These are phyloP conservation scores for Cladosporium sp. DNA, from an alignment of 2,329 filamentous ascomycete species.

Conservation along the genomic window DNA sequence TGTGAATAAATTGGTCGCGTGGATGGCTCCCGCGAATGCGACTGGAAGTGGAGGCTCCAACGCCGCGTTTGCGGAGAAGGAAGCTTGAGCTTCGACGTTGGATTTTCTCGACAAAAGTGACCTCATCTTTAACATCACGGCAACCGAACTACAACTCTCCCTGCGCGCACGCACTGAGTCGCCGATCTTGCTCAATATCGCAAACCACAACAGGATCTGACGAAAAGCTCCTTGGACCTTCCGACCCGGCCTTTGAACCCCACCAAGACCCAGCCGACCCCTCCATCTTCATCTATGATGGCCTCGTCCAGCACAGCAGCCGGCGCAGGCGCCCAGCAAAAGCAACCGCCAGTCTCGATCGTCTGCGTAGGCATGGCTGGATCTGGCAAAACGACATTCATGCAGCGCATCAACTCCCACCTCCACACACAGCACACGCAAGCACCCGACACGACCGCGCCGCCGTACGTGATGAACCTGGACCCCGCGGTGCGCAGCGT, in stretches of 20 bases:
- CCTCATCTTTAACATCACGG: constrained; percentile 10
- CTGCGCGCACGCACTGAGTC: no score
- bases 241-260: neutral
- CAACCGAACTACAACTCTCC: neutral
- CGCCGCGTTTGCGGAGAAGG: constrained; percentile 5
- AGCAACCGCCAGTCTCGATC: constrained; percentile 61
- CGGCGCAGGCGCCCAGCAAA: neutral
- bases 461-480: constrained; percentile 94
- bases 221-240: neutral
- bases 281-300: constrained; percentile 12
- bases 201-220: neutral
- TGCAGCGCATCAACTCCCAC: constrained; percentile 94
- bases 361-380: constrained; percentile 98
- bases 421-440: constrained; percentile 55
- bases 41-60: constrained; percentile 1
- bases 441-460: constrained; percentile 51
- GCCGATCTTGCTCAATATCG: neutral
- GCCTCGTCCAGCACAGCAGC: constrained; percentile 11
- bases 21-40: constrained; percentile 10
- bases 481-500: constrained; percentile 91
- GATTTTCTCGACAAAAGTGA: constrained; percentile 9
- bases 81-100: constrained; percentile 2
- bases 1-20: neutral
- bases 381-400: constrained; percentile 98
- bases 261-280: neutral